Percentiles rank a stretch among this genome's conserved stretches.
phyloP scores from a whole-genome alignment of 805 yeast genomes.

The Candida vaughaniae region DNA sequence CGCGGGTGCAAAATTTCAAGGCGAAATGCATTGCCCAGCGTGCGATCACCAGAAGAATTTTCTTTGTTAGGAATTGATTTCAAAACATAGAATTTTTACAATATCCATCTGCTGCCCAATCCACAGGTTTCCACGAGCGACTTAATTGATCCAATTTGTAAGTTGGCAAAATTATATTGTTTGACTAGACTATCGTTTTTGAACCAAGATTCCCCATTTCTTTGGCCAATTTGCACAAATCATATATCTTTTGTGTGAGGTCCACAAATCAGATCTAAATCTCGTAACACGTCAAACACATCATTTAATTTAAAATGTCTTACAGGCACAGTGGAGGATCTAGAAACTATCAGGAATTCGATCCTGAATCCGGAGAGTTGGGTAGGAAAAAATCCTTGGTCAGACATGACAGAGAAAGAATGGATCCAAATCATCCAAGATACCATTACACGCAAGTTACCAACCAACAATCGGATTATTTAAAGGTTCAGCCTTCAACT shows the following conservation, averaged over 20 bases:
- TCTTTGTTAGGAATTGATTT: constrained; percentile 3
- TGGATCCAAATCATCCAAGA: constrained; percentile 68
- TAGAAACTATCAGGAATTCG: constrained; percentile 36
- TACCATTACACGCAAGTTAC: constrained; percentile 77
- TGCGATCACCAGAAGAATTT: constrained; percentile 5
- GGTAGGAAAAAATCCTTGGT: constrained; percentile 69
- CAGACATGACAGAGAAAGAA: constrained; percentile 75
- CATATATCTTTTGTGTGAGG: too few species aligned
- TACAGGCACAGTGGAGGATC: constrained; percentile 24
- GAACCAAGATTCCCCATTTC: too few species aligned
- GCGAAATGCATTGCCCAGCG: constrained; percentile 4
- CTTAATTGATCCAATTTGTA: too few species aligned
- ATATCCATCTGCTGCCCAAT: too few species aligned
- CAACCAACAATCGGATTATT: constrained; percentile 59
- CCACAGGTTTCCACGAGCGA: too few species aligned
- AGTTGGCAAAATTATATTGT: too few species aligned
- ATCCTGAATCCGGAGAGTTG: constrained; percentile 41
- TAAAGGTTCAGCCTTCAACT: constrained; percentile 56
- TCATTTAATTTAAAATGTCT: too few species aligned
- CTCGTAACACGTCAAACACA: too few species aligned
- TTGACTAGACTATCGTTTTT: too few species aligned
- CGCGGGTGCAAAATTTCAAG: constrained; percentile 1
- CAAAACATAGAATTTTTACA: too few species aligned
- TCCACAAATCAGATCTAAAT: too few species aligned
- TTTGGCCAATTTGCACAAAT: too few species aligned